Base-by-base conservation (phyloP, 768 basidiomycete species). In the Lentinula detonsa region DNA sequence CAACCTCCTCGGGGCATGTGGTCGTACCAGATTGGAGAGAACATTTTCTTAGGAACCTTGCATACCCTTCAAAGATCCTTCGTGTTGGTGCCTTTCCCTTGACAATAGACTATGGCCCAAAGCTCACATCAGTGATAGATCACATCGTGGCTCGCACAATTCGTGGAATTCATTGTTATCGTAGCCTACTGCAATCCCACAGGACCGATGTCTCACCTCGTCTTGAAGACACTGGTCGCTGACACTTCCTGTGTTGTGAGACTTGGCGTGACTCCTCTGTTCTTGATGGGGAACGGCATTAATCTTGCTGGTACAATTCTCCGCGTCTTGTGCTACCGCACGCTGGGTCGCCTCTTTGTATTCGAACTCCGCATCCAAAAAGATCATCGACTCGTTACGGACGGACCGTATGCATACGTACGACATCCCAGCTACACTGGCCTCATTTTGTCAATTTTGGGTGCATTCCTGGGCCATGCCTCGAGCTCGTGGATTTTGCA, bases 341-440 rank as follows among this genome's bases (percentile, higher is more conserved):
- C 72, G 2, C 71, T 79, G 8, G 76, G 76, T 21, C 63, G 62
- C 5, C 64, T 72, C 11, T 78, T 78, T 67, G 77, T 74, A 1
- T 77, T 78, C 57, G 73, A 76, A 49, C 68, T 78, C 5, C 70
- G 69, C 57, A 69, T 78, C 16, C 69, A 63, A 52, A 64, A 70
- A 34, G 63, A 70, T n/a, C 77, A 79, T 60, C 58, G 37, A 42
- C 72, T 79, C 53, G 52, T 78, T 33, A 70, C 69, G 0, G 39
- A 64, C 2, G 75, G 77, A 1, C 77, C 75, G 0, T 78, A 78
- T 57, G 61, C 74, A 4, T 56, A 70, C 49, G 68, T 77, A 15
- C 70, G 76, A 42, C 76, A 78, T 61, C 77, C 77, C 3, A 75
- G 75, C 63, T 78, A 78, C 61, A 68, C 67, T 15, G 74, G 69